Evolutionary conservation across 2,329 filamentous ascomycete species (phyloP).

Genomic region (Neodidymelliopsis sp.): DNA sequence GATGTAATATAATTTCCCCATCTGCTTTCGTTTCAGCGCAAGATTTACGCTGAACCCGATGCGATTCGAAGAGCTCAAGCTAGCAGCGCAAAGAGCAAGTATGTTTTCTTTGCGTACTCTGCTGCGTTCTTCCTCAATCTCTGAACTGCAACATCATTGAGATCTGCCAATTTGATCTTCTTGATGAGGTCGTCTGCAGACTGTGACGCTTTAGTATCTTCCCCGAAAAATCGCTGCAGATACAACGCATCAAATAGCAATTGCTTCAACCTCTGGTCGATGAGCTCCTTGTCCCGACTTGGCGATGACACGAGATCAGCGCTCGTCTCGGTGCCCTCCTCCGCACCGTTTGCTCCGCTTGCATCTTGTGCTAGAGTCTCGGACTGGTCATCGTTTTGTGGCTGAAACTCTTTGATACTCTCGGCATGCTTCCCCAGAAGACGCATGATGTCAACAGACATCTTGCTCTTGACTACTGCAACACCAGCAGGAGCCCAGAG

Average conservation of each 20-base stretch:
- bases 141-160: conserved; percentile 59
- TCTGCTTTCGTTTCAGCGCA: neutral
- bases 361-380: neutral
- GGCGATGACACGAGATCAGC: conserved; percentile 20
- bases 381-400: neutral
- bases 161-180: conserved; percentile 54
- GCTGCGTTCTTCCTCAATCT: conserved; percentile 67
- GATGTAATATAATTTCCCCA: neutral
- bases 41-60: too few relatives aligned
- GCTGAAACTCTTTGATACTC: conserved; percentile 8
- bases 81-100: conserved; percentile 81
- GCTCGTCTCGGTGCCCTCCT: conserved; percentile 17
- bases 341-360: neutral
- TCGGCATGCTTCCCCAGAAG: conserved; percentile 46
- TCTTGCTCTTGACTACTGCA: conserved; percentile 64
- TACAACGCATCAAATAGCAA: conserved; percentile 55
- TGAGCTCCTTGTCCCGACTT: conserved; percentile 21
- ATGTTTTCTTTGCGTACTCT: conserved; percentile 85
- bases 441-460: conserved; percentile 61
- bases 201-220: conserved; percentile 35
- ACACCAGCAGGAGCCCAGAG: conserved; percentile 80
- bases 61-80: conserved; percentile 28
- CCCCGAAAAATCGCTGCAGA: conserved; percentile 42
- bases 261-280: conserved; percentile 46
- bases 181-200: conserved; percentile 21